Evolutionary conservation across 2,329 filamentous ascomycete genomes (phyloP).

Genomic region (Clarireedia paspali): DNA sequence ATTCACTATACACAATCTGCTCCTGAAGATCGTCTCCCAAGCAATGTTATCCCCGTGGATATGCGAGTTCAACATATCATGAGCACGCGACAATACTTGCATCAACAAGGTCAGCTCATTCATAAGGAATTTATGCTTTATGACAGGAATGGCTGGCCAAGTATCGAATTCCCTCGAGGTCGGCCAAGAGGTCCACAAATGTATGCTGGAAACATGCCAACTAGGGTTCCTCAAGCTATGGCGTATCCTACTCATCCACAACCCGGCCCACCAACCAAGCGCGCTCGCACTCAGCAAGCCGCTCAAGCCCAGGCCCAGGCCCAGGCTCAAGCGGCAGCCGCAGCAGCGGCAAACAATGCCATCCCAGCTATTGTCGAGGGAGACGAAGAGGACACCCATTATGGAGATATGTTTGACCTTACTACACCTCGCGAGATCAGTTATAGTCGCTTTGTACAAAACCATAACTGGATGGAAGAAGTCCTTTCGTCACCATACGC

Average conservation of each 20-base stretch:
- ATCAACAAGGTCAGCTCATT: conserved; percentile 70
- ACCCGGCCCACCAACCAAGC: conserved; percentile 46
- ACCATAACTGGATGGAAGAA: conserved; percentile 99
- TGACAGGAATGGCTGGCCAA: conserved; percentile 85
- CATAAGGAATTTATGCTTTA: conserved; percentile 93
- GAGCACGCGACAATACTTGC: conserved; percentile 55
- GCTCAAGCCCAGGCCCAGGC: background rate
- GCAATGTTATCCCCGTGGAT: conserved; percentile 56
- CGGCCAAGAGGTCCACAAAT: conserved; percentile 30
- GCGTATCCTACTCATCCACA: conserved; percentile 49
- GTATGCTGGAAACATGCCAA: conserved; percentile 22
- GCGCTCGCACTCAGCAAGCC: conserved; percentile 29
- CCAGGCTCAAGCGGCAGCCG: conserved; percentile 12
- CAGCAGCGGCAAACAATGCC: conserved; percentile 13
- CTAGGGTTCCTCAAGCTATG: conserved; percentile 43
- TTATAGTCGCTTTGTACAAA: conserved; percentile 78
- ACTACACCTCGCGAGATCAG: conserved; percentile 87
- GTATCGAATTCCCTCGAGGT: conserved; percentile 61
- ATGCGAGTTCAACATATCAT: conserved; percentile 53
- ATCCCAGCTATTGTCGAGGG: conserved; percentile 26
- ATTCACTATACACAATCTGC: conserved; percentile 82
- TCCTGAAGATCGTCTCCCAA: conserved; percentile 63
- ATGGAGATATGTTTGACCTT: conserved; percentile 84
- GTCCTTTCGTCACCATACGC: conserved; percentile 85
- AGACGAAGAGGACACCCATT: conserved; percentile 83